Evolutionary conservation across 352 stramenopile genomes (phyloP).

Genomic region (Pythium sukuiense): DNA sequence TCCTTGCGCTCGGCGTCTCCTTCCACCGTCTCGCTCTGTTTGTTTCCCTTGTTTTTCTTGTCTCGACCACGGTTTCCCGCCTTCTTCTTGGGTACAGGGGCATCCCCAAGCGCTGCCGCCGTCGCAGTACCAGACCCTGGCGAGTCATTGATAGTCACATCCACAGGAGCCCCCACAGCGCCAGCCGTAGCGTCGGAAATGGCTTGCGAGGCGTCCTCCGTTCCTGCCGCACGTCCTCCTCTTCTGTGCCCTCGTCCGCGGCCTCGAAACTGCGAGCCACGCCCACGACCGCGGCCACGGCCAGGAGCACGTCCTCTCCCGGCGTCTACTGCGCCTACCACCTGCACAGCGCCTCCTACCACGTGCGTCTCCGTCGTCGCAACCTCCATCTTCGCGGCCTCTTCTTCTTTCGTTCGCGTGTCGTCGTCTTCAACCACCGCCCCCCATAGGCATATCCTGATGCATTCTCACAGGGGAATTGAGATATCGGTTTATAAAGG

Average conservation of each 20-base stretch:
- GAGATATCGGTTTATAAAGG: not conserved
- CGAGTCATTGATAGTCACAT: no score
- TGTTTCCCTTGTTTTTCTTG: slow-evolving; percentile 4
- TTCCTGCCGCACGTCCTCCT: not conserved
- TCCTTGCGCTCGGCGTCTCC: not conserved
- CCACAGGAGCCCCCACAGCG: not conserved
- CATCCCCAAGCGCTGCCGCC: not conserved
- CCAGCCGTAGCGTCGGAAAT: not conserved
- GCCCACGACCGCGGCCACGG: slow-evolving; percentile 6
- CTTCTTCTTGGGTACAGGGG: not conserved
- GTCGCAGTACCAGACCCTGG: not conserved
- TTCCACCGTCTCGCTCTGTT: not conserved
- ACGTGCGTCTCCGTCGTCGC: not conserved
- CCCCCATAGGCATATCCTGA: not conserved
- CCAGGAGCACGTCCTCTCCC: slow-evolving; percentile 2
- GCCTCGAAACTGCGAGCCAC: not conserved
- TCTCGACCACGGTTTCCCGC: not conserved
- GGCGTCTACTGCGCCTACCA: not conserved
- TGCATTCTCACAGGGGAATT: not conserved
- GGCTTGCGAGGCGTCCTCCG: not conserved
- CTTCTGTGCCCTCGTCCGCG: not conserved
- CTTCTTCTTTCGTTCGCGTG: not conserved
- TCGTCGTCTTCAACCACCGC: not conserved
- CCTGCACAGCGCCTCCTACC: not conserved
- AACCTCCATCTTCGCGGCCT: not conserved